Base-by-base conservation (phyloP, 2,329 filamentous ascomycete species). In the Fusarium napiforme region DNA sequence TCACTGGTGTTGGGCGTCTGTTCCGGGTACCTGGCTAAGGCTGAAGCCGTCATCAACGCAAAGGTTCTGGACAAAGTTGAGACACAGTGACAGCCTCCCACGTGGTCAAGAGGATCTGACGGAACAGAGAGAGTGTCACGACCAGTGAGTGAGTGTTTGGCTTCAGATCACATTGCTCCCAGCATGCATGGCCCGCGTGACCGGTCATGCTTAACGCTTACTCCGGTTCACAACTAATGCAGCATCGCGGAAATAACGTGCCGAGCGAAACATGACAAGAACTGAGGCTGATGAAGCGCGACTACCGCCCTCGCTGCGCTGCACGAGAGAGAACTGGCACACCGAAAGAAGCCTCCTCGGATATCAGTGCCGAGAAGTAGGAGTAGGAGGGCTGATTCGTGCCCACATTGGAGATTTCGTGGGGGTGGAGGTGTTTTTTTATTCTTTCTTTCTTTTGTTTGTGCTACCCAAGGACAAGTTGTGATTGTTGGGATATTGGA, bases 231-330 rank as follows among this genome's bases (percentile, higher is more conserved):
- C 19, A 66, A 43, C 55, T 63, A 37, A 60, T 73, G 71, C 71
- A 68, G 49, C 53, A 47, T 37, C 42, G 36, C 71, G 71, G 71
- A 68, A 72, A 74, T 53, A 68, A 64, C 40, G 62, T 73, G 71
- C 71, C 71, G 71, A 74, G 47, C 60, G 21, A 52, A 37, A 47
- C 47, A 66, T 43, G 32, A 42, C 40, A 60, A 67, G 47, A 60
- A 40, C 40, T 67, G 62, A 73, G 71, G 67, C 71, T 70, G 64
- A 67, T 61, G 26, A 60, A 42, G 39, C 43, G 47, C 55, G 47
- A 50, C 37, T 43, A 60, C 53, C 55, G 26, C 36, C 26, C 57
- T 62, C 36, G 32, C 57, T 63, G 39, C 30, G 3, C 28, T 28
- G 30, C 45, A 63, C 42, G 52, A 37, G 50, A 26, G 50, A 28